Evolutionary conservation across 208 protist genomes (phyloP), one percentile per base, ranked within the genome.

Genomic region (Naegleria lovaniensis): DNA sequence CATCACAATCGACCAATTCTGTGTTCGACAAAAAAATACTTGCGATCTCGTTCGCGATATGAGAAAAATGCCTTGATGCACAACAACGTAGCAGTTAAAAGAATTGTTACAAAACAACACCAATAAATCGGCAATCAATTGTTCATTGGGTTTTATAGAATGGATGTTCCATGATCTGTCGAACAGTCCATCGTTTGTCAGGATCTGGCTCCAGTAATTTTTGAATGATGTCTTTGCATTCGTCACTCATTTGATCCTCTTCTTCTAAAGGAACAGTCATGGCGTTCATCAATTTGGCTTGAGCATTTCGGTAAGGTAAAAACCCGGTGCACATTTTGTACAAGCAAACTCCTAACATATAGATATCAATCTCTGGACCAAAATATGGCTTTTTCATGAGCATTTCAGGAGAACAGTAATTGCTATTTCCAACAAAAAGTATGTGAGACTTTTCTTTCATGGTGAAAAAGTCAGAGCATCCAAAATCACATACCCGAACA

Each of bases 191-290:
- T 67, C 85, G 33, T 39, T 39, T 55, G 36, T 38, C 41, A n/a
- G 48, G 43, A 59, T 89, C 48, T 41, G 48, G 29, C 6, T 52
- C 41, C 0, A 89, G 39, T 7, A 89, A n/a, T n/a, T n/a, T 67
- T 13, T 40, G 5, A 25, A 89, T 25, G 5, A 89, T 40, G 22
- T 89, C 85, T 29, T 67, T 89, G 25, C 4, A 15, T 59, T 89
- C 51, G 11, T 58, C n/a, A 38, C n/a, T 41, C 29, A 89, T 25
- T 7, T 67, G 48, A 25, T 89, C 85, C 40, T 88, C 85, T 67
- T 89, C 85, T 89, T 89, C 85, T 3, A 89, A 67, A 33, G 85
- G 85, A 67, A 89, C n/a, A 5, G 48, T 75, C 16, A 89, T 48
- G 25, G 3, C 0, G 11, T 48, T 25, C 48, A 67, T 89, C 11